A percentile compares a stretch with the other conserved stretches of the same genome.
These are phyloP conservation scores for Syncephalastrum sp. DNA, from an alignment of 371 early-diverging fungal genomes.

Conservation along the genomic window DNA sequence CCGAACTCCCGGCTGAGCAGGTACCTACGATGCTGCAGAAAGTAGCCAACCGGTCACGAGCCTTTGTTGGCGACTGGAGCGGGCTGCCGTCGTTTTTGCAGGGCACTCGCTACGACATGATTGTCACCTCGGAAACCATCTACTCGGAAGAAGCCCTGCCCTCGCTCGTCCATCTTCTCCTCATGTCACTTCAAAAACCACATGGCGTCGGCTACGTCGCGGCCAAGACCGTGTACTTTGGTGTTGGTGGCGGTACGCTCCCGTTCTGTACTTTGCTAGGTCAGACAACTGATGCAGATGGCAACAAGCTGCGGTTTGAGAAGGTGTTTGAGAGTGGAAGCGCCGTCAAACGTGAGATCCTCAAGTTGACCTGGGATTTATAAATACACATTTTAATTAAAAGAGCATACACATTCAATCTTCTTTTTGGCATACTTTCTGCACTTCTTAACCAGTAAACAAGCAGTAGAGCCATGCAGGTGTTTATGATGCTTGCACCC, in stretches of 20 bases:
- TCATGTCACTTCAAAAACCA: slow-evolving; percentile 59
- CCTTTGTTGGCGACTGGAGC: slow-evolving; percentile 78
- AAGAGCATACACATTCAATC: no score
- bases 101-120: slow-evolving; percentile 67
- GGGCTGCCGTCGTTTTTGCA: slow-evolving; percentile 24
- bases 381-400: slow-evolving; percentile 1
- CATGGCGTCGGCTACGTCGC: slow-evolving; percentile 80
- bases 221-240: slow-evolving; percentile 94
- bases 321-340: slow-evolving; percentile 62
- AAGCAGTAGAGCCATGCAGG: no score
- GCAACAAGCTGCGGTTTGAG: slow-evolving; percentile 57
- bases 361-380: slow-evolving; percentile 62
- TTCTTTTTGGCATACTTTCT: neutral
- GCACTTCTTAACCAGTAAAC: neutral
- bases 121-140: slow-evolving; percentile 94
- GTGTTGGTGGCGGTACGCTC: slow-evolving; percentile 76
- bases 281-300: slow-evolving; percentile 43
- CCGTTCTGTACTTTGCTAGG: slow-evolving; percentile 62
- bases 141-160: slow-evolving; percentile 71
- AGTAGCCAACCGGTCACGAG: slow-evolving; percentile 47
- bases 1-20: slow-evolving; percentile 46
- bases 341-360: slow-evolving; percentile 80
- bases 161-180: slow-evolving; percentile 63
- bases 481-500: no score
- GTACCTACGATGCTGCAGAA: slow-evolving; percentile 37